Conservation (phyloP, 495 filamentous ascomycete species). For the Glonium stellatum region DNA sequence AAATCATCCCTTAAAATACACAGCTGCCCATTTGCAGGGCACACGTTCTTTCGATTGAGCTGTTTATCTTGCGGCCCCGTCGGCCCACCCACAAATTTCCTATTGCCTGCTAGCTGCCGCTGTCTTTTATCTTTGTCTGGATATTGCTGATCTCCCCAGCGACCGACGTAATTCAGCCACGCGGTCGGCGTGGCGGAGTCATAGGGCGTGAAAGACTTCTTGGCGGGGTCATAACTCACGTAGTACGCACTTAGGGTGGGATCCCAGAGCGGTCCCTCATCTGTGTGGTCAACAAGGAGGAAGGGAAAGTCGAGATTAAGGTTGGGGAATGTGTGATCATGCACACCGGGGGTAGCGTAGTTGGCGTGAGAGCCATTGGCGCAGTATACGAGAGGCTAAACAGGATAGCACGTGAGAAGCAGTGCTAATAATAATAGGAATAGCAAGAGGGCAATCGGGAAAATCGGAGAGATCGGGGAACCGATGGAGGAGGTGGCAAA, state of each 20-base stretch:
- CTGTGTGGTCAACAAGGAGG: conserved; percentile 21
- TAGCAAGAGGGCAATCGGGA: neutral
- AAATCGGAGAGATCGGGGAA: neutral
- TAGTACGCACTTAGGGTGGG: conserved; percentile 45
- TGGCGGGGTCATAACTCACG: conserved; percentile 41
- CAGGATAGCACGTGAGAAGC: neutral
- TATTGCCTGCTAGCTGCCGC: conserved; percentile 9
- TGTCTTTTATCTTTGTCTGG: conserved; percentile 34
- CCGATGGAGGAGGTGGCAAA: neutral
- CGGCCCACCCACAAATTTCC: conserved; percentile 23
- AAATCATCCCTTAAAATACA: conserved; percentile 3
- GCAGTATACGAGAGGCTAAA: conserved; percentile 45
- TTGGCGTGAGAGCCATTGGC: conserved; percentile 53
- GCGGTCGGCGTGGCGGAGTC: conserved; percentile 38
- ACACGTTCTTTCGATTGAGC: conserved; percentile 20
- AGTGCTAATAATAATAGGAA: neutral
- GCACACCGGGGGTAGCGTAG: conserved; percentile 45
- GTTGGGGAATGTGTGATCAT: conserved; percentile 31
- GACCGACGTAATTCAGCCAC: conserved; percentile 48
- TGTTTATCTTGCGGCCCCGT: conserved; percentile 26
- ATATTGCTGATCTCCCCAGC: conserved; percentile 54
- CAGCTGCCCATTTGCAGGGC: conserved; percentile 14
- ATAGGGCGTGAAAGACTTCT: conserved; percentile 32
- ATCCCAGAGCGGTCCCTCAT: conserved; percentile 43
- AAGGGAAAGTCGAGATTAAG: conserved; percentile 20